A percentile compares a stretch with the other conserved stretches of the same genome.
These are phyloP conservation scores for Uronychia setigera DNA, from an alignment of 73 alveolate species.

Conservation along the genomic window DNA sequence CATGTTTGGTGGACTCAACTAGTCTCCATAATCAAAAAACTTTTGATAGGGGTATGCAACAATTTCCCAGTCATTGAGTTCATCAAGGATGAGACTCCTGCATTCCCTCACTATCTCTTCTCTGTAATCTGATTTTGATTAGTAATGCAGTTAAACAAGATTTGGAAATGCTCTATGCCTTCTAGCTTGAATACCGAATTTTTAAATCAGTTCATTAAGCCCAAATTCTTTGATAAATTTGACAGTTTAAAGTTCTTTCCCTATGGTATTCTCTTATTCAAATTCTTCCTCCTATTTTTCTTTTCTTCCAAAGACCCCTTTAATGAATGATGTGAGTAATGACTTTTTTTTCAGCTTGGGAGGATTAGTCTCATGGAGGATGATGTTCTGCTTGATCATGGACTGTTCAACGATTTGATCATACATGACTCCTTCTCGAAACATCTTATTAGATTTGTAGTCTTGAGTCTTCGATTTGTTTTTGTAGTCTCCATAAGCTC, in stretches of 20 bases:
- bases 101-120: neutral
- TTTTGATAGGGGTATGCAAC: neutral
- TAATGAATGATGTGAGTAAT: neutral
- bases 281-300: neutral
- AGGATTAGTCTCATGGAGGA: neutral
- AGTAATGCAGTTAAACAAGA: neutral
- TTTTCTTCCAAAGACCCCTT: neutral
- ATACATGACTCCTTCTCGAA: neutral
- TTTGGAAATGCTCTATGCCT: neutral
- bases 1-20: neutral
- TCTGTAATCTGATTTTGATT: neutral
- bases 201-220: neutral
- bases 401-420: neutral
- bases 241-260: neutral
- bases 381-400: neutral
- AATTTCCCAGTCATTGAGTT: neutral
- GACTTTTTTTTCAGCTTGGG: neutral
- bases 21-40: neutral
- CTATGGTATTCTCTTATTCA: neutral
- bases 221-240: neutral
- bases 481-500: neutral
- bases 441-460: neutral
- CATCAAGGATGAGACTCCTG: neutral
- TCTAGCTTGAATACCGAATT: neutral
- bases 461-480: too few relatives aligned